Base-by-base conservation (phyloP, 345 rosid genomes). In the Gossypium thurberi region DNA sequence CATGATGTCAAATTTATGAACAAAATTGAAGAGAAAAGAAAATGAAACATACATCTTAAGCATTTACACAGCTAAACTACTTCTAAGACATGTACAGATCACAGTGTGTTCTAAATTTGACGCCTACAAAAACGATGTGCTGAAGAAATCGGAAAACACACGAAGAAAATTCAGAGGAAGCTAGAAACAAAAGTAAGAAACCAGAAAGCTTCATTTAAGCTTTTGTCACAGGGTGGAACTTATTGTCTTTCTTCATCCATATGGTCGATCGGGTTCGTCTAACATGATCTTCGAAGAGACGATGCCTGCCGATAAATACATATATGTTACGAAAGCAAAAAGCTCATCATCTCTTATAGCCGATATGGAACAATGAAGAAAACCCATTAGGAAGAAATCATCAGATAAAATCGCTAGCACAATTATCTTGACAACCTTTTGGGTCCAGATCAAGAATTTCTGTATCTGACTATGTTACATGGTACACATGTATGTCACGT, bases 211-310 rank as follows among this genome's bases (percentile, higher is more conserved):
- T 70, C 57, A 80, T 74, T 71, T 85, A n/a, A 23, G 79, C 58
- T 78, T 58, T 79, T 59, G 76, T 11, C 52, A 85, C 85, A 3
- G 87, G 86, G 58, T 60, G 80, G 76, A 87, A 89, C 67, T 75
- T 77, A 13, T 78, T 71, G 63, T 80, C 89, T 59, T 82, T 85
- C 79, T 73, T 95, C 56, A 92, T 71, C 98, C 96, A 86, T 53
- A 84, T 65, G 0, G 96, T 88, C 6, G 94, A 88, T 21, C 94
- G 86, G 5, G 98, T 92, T 76, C 80, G 85, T 80, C 81, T 89
- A 52, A 92, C 94, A 74, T 83, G 75, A 15, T 91, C 97, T 10
- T 73, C 70, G 42, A 92, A 92, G 63, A 95, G 87, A 11, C 78
- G 78, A 77, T 95, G 84, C 94, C 98, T 92, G 89, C 72, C 57